Evolutionary conservation across 2,329 filamentous ascomycete genomes (phyloP).

Genomic region (Colletotrichum caudatum): DNA sequence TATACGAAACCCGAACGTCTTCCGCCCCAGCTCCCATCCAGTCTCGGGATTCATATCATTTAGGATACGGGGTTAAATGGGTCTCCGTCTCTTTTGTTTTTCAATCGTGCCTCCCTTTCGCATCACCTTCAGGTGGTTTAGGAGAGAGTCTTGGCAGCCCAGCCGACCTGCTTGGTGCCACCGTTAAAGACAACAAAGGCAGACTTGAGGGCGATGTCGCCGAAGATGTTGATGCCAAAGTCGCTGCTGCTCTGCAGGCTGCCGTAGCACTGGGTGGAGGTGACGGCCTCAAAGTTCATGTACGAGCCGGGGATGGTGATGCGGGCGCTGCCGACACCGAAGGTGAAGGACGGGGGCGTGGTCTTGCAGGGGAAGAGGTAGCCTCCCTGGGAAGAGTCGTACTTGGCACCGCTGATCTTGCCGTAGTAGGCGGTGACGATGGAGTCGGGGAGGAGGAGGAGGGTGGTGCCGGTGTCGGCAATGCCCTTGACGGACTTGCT

Average conservation of each 20-base stretch:
- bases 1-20: background rate
- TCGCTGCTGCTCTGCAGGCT: slow-evolving; percentile 63
- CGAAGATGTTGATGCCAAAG: slow-evolving; percentile 65
- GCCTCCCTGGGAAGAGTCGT: slow-evolving; percentile 44
- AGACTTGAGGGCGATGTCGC: slow-evolving; percentile 73
- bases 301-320: slow-evolving; percentile 58
- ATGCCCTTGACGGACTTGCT: slow-evolving; percentile 42
- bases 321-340: slow-evolving; percentile 56
- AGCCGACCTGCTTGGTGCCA: slow-evolving; percentile 54
- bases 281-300: slow-evolving; percentile 58
- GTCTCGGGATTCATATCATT: slow-evolving; percentile 11
- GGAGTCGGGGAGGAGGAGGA: slow-evolving; percentile 45
- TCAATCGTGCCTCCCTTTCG: background rate
- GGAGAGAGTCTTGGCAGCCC: slow-evolving; percentile 49
- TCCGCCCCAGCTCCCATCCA: background rate
- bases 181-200: slow-evolving; percentile 70
- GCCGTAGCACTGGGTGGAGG: slow-evolving; percentile 65
- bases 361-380: slow-evolving; percentile 59
- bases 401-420: slow-evolving; percentile 44
- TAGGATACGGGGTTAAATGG: background rate
- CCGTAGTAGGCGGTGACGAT: slow-evolving; percentile 46
- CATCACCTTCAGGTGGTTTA: background rate
- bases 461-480: slow-evolving; percentile 47
- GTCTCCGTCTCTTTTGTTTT: background rate
- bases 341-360: slow-evolving; percentile 56